Base-by-base conservation (phyloP, 176 grass and related monocot species). In the Panicum miliaceum region DNA sequence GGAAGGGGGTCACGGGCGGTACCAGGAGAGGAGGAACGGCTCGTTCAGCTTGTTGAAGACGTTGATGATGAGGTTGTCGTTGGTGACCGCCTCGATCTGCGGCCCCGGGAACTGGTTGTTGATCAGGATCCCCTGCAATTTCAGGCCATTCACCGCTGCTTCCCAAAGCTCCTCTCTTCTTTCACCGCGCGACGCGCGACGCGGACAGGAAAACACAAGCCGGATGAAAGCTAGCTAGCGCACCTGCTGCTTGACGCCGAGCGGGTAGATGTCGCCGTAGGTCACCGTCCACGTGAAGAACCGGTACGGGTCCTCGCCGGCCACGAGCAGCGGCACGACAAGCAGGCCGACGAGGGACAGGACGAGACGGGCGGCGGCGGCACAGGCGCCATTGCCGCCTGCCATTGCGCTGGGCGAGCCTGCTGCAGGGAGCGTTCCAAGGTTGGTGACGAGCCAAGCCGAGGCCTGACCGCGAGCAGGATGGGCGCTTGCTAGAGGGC, bases 21-120 rank as follows among this genome's bases (percentile, higher is more conserved):
- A 97, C 95, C 95, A 97, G 88, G 95, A 97, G 90, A 97, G 68
- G 65, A 97, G 95, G 75, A 97, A 97, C 3, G 95, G 92, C 73
- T 97, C 95, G 42, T 84, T 84, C 81, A 97, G 90, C n/a, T 73
- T 91, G 86, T 97, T 97, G 88, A 86, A 92, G 36, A 97, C 95
- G 53, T 94, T 97, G 90, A 97, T 59, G 79, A 97, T 88, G 81
- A 97, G 60, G 83, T 97, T 94, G 75, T 97, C 95, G 60, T 97
- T 97, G 50, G 95, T 97, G 61, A 97, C 95, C 5, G 95, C 95
- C 59, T 94, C 95, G 29, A 97, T 89, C 91, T 94, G 95, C 66
- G 95, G 95, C 73, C 92, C 95, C 5, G 95, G 95, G 43, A 97
- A 97, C 78, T 93, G 95, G 19, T 87, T 89, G 35, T 97, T 93